Evolutionary conservation across 2,329 filamentous ascomycete species (phyloP).

Genomic region (Fusarium sp.): DNA sequence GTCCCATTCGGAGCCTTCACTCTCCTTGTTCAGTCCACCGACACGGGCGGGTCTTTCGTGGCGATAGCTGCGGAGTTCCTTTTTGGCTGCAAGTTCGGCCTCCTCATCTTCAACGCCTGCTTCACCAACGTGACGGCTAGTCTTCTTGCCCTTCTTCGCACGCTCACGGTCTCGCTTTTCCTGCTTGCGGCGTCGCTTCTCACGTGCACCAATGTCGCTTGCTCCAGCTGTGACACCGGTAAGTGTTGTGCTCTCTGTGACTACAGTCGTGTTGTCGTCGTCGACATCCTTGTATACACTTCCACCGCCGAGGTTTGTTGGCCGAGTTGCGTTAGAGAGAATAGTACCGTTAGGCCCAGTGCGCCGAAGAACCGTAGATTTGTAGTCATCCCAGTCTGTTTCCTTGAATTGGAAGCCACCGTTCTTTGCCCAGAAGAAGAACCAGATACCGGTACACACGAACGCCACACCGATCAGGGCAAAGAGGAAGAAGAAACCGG

Average conservation of each 20-base stretch:
- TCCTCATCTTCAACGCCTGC: slow-evolving; percentile 70
- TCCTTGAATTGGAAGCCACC: slow-evolving; percentile 89
- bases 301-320: slow-evolving; percentile 86
- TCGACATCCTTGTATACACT: slow-evolving; percentile 81
- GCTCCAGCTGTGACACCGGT: slow-evolving; percentile 67
- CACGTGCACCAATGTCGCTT: slow-evolving; percentile 63
- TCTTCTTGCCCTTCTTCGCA: slow-evolving; percentile 55
- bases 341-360: slow-evolving; percentile 90
- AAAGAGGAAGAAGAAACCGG: slow-evolving; percentile 84
- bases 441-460: slow-evolving; percentile 84
- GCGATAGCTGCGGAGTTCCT: slow-evolving; percentile 83
- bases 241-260: slow-evolving; percentile 57
- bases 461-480: slow-evolving; percentile 82
- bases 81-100: slow-evolving; percentile 69
- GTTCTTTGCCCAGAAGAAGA: slow-evolving; percentile 98
- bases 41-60: slow-evolving; percentile 87
- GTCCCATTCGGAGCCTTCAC: slow-evolving; percentile 83
- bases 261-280: slow-evolving; percentile 55
- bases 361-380: slow-evolving; percentile 88
- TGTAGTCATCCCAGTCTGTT: slow-evolving; percentile 98
- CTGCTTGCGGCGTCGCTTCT: slow-evolving; percentile 64
- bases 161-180: slow-evolving; percentile 55
- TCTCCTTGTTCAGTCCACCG: slow-evolving; percentile 85
- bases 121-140: slow-evolving; percentile 60
- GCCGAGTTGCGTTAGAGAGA: slow-evolving; percentile 81